Base-by-base conservation (phyloP, 1,139 yeast genomes). In the Pichiaceae sp. region DNA sequence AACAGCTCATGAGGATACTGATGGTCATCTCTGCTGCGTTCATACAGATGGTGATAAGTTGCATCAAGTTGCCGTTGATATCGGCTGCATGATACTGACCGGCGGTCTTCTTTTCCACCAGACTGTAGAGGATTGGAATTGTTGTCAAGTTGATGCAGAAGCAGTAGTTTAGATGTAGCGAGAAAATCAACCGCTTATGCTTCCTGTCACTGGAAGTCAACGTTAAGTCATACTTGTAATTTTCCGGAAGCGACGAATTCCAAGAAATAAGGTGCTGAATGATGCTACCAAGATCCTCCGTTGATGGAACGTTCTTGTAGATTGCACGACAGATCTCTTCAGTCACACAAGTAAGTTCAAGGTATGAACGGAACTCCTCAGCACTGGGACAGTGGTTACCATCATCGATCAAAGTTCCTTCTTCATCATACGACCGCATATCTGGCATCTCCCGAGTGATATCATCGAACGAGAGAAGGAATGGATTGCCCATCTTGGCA, bases 401-500 rank as follows among this genome's bases (percentile, higher is more conserved):
- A n/a, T 25, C 12, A n/a, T 9, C 17, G 7, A 17, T 17, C 12
- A 37, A 33, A 3, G 25, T 34, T 12, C 35, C 41, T 12, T 23
- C 28, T 28, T 33, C 39, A 29, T 37, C 42, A 23, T 27, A 39
- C 4, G 38, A 32, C 29, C 35, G 28, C 42, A 49, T 37, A 9
- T 24, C 21, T 2, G 53, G 52, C 8, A 43, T 32, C 3, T 39
- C 41, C 17, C 52, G 31, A 4, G 39, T 31, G 8, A 50, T 43
- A 17, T 47, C 43, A 19, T 35, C 21, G 29, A 33, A 36, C 2
- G 35, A 33, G 12, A 48, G 32, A 12, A 47, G 30, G 30, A 46
- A 40, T 3, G 44, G 42, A 25, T 47, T 45, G 6, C 56, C 56
- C 43, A 47, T 45, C 35, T 51, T 51, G 11, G 54, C 51, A n/a